Base-by-base conservation (phyloP, 1,139 yeast genomes). In the Diutina scorzettiae region DNA sequence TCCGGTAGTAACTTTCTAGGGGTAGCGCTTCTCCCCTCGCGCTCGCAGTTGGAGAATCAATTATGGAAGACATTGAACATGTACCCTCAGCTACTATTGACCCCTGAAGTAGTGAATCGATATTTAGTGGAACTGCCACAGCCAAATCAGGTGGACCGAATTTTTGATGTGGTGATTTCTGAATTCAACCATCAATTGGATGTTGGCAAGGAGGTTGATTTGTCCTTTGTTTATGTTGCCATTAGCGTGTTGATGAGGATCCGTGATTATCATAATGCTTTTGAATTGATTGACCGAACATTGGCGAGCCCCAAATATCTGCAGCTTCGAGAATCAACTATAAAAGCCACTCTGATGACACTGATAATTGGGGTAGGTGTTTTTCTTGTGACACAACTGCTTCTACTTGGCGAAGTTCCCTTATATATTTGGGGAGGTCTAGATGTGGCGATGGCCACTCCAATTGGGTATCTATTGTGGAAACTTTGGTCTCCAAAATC, bases 261-360 rank as follows among this genome's bases (percentile, higher is more conserved):
- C n/a, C 60, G 60, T 40, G 71, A 67, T 48, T 67, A 66, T 49
- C 50, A 52, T 39, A 59, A 57, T 39, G 53, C 63, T 31, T 60
- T 66, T 46, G 54, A 55, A 41, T 47, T 67, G 19, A 46, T 67
- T 3, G 68, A 66, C 37, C 40, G 42, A 12, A 49, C 51, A 2
- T 6, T 40, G 14, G 20, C n/a, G 12, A 41, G 33, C 16, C 23
- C n/a, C 7, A 4, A 16, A 21, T 33, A 9, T 20, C 27, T 7
- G 5, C 17, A 11, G 17, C 23, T 28, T 16, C 16, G 27, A 4
- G n/a, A 18, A 18, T 2, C 27, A 19, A 18, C 20, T 40, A 14
- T 33, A 29, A 14, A 21, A n/a, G 17, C 17, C 9, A 12, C 25
- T 31, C 37, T 14, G 62, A 65, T n/a, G 40, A 49, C 11, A 47